A percentile compares a stretch with the other conserved stretches of the same genome.
Conservation (phyloP, 768 basidiomycete species). For the Tephrocybe sp. region DNA sequence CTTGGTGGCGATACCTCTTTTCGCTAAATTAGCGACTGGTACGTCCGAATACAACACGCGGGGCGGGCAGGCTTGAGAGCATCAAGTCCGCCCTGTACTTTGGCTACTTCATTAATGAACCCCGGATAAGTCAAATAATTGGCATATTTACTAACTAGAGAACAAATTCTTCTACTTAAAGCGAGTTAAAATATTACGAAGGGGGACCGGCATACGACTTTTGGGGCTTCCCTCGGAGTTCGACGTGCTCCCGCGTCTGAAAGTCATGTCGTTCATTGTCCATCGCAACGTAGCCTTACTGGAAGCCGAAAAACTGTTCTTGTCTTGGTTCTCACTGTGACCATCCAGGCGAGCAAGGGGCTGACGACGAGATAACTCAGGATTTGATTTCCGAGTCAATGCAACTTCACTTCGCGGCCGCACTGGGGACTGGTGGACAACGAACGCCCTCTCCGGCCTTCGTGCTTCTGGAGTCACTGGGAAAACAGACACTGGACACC, state of each 20-base stretch:
- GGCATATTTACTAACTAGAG: too few species aligned
- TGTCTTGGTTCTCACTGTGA: conserved; percentile 16
- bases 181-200: conserved; percentile 43
- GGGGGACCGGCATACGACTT: conserved; percentile 43
- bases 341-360: conserved; percentile 28
- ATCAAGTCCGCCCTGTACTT: too few species aligned
- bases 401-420: conserved; percentile 10
- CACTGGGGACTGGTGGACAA: conserved; percentile 7
- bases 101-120: too few species aligned
- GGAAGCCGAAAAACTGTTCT: conserved; percentile 14
- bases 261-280: conserved; percentile 32
- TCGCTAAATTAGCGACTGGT: too few species aligned
- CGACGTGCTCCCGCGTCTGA: conserved; percentile 24
- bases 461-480: conserved; percentile 2
- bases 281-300: conserved; percentile 21
- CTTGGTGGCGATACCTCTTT: too few species aligned
- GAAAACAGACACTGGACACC: conserved; percentile 5
- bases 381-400: conserved; percentile 11
- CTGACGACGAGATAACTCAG: conserved; percentile 25
- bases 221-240: conserved; percentile 23
- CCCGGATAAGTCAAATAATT: too few species aligned
- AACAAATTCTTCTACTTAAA: conserved; percentile 30
- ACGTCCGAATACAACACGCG: too few species aligned
- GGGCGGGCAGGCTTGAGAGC: too few species aligned
- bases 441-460: conserved; percentile 1